A percentile compares a stretch with the other conserved stretches of the same genome.
These are phyloP conservation scores for Hyaloscypha finlandica DNA, from an alignment of 495 filamentous ascomycete genomes.

Conservation along the genomic window DNA sequence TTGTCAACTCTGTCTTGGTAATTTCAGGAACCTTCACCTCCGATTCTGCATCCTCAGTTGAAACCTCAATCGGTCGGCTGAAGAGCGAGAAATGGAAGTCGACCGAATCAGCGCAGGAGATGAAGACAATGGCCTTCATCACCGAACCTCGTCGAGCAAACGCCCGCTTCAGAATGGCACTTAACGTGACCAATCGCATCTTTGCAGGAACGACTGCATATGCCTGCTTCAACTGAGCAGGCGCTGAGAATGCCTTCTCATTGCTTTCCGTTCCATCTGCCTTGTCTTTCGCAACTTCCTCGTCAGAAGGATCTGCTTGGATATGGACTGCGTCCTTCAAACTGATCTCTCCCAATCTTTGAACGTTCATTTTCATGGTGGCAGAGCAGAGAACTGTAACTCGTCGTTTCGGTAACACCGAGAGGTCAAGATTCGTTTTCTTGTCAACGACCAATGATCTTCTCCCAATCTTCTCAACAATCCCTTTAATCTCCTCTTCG, in stretches of 20 bases:
- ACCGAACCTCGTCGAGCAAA: conserved; percentile 85
- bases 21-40: conserved; percentile 17
- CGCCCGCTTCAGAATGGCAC: conserved; percentile 77
- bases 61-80: conserved; percentile 45
- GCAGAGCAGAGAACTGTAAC: conserved; percentile 94
- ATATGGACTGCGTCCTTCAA: conserved; percentile 90
- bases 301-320: conserved; percentile 61
- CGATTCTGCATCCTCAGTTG: conserved; percentile 15
- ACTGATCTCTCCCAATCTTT: conserved; percentile 89
- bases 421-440: conserved; percentile 43
- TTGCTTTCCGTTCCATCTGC: conserved; percentile 40
- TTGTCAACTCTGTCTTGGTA: conserved; percentile 33
- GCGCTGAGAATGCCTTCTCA: conserved; percentile 72
- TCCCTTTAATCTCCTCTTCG: conserved; percentile 79
- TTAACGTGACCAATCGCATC: conserved; percentile 81
- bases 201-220: conserved; percentile 87
- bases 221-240: conserved; percentile 88
- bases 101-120: conserved; percentile 94
- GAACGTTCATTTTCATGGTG: conserved; percentile 95
- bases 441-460: conserved; percentile 44
- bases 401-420: conserved; percentile 69
- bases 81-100: conserved; percentile 96
- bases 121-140: conserved; percentile 94
- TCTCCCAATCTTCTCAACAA: conserved; percentile 73
- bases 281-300: conserved; percentile 45